Evolutionary conservation across 176 grass and related monocot genomes (phyloP).

Genomic region (Zea luxurians): DNA sequence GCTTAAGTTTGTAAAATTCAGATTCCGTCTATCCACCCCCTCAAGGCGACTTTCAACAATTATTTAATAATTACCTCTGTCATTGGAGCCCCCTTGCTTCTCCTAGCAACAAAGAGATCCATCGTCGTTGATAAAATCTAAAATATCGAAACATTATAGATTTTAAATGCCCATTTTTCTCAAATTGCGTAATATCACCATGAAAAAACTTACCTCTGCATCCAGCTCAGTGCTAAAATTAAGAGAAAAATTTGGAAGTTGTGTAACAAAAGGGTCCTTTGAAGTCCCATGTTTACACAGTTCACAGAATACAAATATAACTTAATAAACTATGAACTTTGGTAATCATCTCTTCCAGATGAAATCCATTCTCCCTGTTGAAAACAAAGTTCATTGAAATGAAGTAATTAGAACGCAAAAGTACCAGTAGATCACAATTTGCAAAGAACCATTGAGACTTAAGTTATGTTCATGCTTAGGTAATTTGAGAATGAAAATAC

Average conservation of each 20-base stretch:
- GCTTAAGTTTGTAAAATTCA: too few relatives aligned
- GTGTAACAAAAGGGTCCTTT: conserved; percentile 79
- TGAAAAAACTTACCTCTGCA: conserved; percentile 86
- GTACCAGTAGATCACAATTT: background rate
- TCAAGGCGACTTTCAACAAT: too few relatives aligned
- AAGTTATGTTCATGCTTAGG: conserved; percentile 27
- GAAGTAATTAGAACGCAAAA: conserved; percentile 15
- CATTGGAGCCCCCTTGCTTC: too few relatives aligned
- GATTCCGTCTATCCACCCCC: too few relatives aligned
- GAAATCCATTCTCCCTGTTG: conserved; percentile 98
- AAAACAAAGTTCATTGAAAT: conserved; percentile 32
- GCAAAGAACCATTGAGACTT: background rate
- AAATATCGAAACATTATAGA: conserved; percentile 32
- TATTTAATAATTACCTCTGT: too few relatives aligned
- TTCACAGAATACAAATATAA: conserved; percentile 92
- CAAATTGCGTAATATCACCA: conserved; percentile 7
- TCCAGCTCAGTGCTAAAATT: conserved; percentile 98
- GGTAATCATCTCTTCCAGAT: conserved; percentile 59
- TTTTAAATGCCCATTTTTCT: background rate
- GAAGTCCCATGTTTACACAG: conserved; percentile 70
- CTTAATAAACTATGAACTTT: conserved; percentile 56
- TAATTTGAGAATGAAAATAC: conserved; percentile 36
- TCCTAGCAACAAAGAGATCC: conserved; percentile 99
- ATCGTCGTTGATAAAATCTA: conserved; percentile 98
- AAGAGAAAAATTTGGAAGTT: conserved; percentile 85